Conservation (phyloP, 2,329 filamentous ascomycete species). For the Aspergillus sp. region DNA sequence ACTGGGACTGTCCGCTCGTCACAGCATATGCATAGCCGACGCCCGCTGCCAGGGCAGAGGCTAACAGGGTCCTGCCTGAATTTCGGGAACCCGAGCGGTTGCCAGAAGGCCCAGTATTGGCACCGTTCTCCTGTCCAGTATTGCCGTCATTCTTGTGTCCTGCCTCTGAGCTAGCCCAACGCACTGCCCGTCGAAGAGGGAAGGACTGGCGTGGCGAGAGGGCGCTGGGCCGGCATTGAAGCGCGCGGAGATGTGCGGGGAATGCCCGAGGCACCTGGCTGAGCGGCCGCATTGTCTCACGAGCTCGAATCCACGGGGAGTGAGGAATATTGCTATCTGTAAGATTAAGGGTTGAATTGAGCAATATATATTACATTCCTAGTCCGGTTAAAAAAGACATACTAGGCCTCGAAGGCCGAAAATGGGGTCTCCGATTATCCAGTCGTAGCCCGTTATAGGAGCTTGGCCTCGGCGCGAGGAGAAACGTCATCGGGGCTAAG, state of each 20-base stretch:
- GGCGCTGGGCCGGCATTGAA: conserved; percentile 24
- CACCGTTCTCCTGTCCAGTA: conserved; percentile 18
- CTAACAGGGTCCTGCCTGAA: conserved; percentile 50
- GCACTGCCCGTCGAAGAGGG: conserved; percentile 14
- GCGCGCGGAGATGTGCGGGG: conserved; percentile 30
- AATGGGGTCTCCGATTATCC: background rate
- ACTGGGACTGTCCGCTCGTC: conserved; percentile 35
- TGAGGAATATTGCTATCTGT: background rate
- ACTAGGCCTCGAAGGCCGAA: background rate
- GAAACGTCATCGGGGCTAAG: conserved; percentile 18
- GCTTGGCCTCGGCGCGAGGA: background rate
- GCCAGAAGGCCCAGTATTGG: conserved; percentile 17
- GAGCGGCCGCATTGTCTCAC: conserved; percentile 26
- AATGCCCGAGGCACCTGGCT: conserved; percentile 26
- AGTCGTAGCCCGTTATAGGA: background rate
- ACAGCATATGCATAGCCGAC: conserved; percentile 56
- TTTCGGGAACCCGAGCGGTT: conserved; percentile 43
- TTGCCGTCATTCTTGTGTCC: background rate
- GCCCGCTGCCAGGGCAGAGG: conserved; percentile 53
- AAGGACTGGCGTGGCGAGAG: conserved; percentile 14
- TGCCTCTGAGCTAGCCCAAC: conserved; percentile 24
- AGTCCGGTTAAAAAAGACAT: background rate
- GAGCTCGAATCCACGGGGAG: background rate
- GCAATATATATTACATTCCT: background rate
- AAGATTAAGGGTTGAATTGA: background rate